phyloP scores from a whole-genome alignment of 2,329 filamentous ascomycete species.

The Alternaria gaisen region DNA sequence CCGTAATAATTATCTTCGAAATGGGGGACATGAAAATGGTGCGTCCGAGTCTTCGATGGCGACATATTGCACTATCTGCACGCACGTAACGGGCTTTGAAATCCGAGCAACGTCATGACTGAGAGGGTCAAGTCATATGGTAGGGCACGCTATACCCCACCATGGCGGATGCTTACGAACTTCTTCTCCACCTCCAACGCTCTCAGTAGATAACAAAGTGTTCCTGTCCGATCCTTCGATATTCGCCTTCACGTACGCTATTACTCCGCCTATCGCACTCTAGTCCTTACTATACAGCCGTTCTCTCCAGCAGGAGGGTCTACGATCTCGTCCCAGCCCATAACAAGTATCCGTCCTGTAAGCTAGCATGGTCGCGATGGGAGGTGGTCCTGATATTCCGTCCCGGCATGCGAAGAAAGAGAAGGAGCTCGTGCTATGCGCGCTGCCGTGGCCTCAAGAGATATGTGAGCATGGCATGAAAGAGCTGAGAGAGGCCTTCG shows the following conservation, averaged over 20 bases:
- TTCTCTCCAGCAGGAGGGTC: not conserved
- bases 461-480: constrained; percentile 29
- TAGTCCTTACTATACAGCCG: not conserved
- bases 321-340: not conserved
- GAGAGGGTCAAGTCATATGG: not conserved
- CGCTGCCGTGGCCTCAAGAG: constrained; percentile 53
- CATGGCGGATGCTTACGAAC: not conserved
- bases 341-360: not conserved
- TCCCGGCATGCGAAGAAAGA: constrained; percentile 36
- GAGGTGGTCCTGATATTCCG: constrained; percentile 51
- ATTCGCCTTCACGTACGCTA: not conserved
- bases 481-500: constrained; percentile 41
- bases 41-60: not conserved
- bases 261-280: not conserved
- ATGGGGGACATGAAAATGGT: not conserved
- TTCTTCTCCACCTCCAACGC: not conserved
- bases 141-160: constrained; percentile 4
- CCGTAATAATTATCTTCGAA: not conserved
- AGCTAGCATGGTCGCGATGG: constrained; percentile 53
- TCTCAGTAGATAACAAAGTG: not conserved
- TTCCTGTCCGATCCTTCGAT: not conserved
- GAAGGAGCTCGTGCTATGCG: constrained; percentile 52
- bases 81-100: not conserved
- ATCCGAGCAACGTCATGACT: constrained; percentile 6
- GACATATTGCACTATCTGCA: not conserved